Evolutionary conservation across 306 rosid genomes (phyloP).

Genomic region (Inga oerstediana): DNA sequence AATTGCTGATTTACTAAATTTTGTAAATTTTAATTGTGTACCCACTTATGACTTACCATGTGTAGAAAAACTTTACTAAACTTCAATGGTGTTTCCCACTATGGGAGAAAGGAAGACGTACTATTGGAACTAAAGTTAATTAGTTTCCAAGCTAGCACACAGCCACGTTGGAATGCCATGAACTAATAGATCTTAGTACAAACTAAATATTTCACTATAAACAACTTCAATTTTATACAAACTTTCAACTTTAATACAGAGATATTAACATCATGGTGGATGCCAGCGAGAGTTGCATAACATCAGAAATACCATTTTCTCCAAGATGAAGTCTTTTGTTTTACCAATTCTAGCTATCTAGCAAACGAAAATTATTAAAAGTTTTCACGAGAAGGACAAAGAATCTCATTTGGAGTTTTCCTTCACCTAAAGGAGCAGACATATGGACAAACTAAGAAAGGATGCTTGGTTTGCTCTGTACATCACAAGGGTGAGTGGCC

Average conservation of each 20-base stretch:
- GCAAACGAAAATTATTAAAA: background rate
- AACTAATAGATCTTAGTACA: background rate
- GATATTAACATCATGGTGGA: background rate
- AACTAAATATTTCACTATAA: background rate
- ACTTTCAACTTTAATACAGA: background rate
- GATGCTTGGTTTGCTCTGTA: constrained; percentile 7
- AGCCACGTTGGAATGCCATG: background rate
- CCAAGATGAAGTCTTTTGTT: background rate
- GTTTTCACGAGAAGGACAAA: constrained; percentile 15
- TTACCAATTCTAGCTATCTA: background rate
- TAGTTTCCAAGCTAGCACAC: background rate
- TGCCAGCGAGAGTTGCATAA: background rate
- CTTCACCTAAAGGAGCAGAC: constrained; percentile 1
- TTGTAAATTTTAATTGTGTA: background rate
- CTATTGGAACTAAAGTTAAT: background rate
- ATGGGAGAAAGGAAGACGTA: background rate
- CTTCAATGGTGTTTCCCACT: background rate
- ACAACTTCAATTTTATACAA: background rate
- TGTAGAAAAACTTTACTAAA: background rate
- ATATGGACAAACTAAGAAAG: background rate
- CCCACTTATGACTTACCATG: background rate
- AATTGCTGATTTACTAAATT: background rate
- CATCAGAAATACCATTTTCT: background rate
- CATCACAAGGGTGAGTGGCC: constrained; percentile 12
- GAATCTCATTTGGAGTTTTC: constrained; percentile 17